A percentile compares a stretch with the other conserved stretches of the same genome.
These are phyloP conservation scores for Irpex sp. DNA, from an alignment of 1,284 basidiomycete genomes.

Conservation along the genomic window DNA sequence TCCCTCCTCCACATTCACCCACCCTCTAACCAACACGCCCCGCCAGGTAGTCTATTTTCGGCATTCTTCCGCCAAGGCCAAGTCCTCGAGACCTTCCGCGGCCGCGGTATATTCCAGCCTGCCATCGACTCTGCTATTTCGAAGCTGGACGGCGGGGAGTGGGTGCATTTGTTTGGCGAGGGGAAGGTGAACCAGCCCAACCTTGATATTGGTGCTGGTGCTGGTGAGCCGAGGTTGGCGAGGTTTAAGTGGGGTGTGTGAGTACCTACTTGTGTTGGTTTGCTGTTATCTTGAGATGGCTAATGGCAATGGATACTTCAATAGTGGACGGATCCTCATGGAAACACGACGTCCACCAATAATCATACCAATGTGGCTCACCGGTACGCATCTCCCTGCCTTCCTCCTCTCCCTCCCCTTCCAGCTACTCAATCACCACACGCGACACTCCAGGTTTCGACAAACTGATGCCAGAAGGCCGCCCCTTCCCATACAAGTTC, in stretches of 20 bases:
- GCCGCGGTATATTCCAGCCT: constrained; percentile 90
- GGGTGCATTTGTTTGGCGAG: constrained; percentile 96
- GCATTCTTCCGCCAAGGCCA: constrained; percentile 92
- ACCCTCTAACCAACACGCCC: constrained; percentile 16
- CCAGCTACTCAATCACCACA: neutral
- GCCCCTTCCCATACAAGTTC: constrained; percentile 77
- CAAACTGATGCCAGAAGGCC: constrained; percentile 89
- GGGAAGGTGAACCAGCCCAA: constrained; percentile 88
- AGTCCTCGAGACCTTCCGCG: constrained; percentile 93
- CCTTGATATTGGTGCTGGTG: constrained; percentile 37
- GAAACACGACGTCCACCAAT: constrained; percentile 77
- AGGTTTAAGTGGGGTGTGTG: constrained; percentile 98
- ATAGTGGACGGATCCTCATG: constrained; percentile 87
- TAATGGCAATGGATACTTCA: constrained; percentile 13
- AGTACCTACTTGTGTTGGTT: constrained; percentile 45
- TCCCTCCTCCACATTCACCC: constrained; percentile 10
- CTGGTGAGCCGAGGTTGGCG: constrained; percentile 54
- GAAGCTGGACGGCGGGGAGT: constrained; percentile 84
- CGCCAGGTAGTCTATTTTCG: constrained; percentile 73
- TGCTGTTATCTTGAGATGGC: neutral
- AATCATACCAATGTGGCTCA: constrained; percentile 96
- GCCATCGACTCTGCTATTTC: constrained; percentile 88
- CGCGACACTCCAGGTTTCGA: constrained; percentile 83
- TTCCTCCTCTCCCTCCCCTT: no score
- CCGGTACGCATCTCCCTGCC: constrained; percentile 52